Conservation (phyloP, 169 alveolate species). For the Cryptosporidium ryanae region DNA sequence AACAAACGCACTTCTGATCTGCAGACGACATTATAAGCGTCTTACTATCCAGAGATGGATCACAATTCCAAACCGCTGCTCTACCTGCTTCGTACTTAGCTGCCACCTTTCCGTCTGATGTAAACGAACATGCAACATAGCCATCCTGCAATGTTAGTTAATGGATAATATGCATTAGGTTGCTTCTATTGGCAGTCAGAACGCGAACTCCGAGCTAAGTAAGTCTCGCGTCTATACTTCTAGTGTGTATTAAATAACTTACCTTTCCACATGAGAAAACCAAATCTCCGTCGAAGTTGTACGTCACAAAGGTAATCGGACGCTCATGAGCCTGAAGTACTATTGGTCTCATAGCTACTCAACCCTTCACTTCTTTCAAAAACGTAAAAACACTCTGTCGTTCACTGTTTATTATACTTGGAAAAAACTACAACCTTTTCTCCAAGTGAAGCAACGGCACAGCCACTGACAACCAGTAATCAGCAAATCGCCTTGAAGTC, state of each 20-base stretch:
- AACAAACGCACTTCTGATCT: slow-evolving; percentile 85
- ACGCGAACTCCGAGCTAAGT: neutral
- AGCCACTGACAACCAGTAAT: too few species aligned
- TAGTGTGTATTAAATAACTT: slow-evolving; percentile 14
- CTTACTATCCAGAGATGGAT: slow-evolving; percentile 86
- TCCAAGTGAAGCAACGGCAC: too few species aligned
- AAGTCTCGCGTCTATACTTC: too few species aligned
- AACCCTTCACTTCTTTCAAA: neutral
- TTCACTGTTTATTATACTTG: too few species aligned
- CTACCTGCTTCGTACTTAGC: slow-evolving; percentile 89
- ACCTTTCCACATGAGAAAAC: slow-evolving; percentile 92
- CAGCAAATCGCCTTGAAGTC: neutral
- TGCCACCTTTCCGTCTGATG: slow-evolving; percentile 76
- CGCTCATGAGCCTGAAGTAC: slow-evolving; percentile 89
- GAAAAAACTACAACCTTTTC: neutral
- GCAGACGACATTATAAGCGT: slow-evolving; percentile 87
- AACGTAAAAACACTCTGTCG: too few species aligned
- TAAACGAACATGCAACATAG: slow-evolving; percentile 71
- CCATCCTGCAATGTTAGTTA: slow-evolving; percentile 80
- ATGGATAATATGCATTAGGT: neutral
- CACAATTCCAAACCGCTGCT: slow-evolving; percentile 90
- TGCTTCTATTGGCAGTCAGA: neutral
- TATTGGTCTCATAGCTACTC: slow-evolving; percentile 83
- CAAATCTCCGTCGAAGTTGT: slow-evolving; percentile 90
- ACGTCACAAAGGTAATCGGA: slow-evolving; percentile 89